phyloP scores from a whole-genome alignment of 441 rosid genomes.

The Hura crepitans region DNA sequence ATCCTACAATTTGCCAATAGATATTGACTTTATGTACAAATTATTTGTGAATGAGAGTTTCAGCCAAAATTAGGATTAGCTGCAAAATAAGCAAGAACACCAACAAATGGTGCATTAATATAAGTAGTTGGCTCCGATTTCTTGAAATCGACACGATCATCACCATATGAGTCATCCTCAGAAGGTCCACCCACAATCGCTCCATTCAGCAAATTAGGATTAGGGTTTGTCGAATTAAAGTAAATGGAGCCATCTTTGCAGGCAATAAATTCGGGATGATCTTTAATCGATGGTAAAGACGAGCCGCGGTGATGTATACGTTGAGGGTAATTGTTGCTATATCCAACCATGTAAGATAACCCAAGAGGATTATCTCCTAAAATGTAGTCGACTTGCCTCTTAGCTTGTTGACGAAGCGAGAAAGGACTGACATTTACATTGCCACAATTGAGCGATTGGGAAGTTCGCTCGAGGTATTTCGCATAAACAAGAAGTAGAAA shows the following conservation, averaged over 20 bases:
- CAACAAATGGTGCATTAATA: constrained; percentile 92
- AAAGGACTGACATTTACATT: constrained; percentile 40
- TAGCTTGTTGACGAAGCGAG: constrained; percentile 67
- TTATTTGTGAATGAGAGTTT: background rate
- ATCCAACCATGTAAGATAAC: constrained; percentile 89
- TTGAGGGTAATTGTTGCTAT: constrained; percentile 59
- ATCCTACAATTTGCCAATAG: constrained; percentile 16
- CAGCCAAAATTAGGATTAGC: constrained; percentile 60
- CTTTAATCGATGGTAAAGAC: constrained; percentile 62
- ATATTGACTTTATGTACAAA: constrained; percentile 15
- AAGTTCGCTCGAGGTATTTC: constrained; percentile 55
- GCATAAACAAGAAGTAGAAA: constrained; percentile 83
- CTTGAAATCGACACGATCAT: constrained; percentile 60
- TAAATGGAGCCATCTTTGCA: constrained; percentile 77
- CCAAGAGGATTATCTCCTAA: constrained; percentile 78
- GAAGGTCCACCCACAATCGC: constrained; percentile 89
- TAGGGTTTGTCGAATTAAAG: constrained; percentile 60
- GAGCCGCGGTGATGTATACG: constrained; percentile 91
- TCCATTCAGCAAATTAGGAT: constrained; percentile 63
- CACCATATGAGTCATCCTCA: constrained; percentile 63
- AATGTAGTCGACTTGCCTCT: constrained; percentile 78
- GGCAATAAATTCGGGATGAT: constrained; percentile 49
- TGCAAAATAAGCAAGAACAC: constrained; percentile 79
- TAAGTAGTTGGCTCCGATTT: constrained; percentile 92
- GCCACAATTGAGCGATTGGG: constrained; percentile 65